Conservation (phyloP, 164 flowering plant genomes). For the Brasenia schreberi region DNA sequence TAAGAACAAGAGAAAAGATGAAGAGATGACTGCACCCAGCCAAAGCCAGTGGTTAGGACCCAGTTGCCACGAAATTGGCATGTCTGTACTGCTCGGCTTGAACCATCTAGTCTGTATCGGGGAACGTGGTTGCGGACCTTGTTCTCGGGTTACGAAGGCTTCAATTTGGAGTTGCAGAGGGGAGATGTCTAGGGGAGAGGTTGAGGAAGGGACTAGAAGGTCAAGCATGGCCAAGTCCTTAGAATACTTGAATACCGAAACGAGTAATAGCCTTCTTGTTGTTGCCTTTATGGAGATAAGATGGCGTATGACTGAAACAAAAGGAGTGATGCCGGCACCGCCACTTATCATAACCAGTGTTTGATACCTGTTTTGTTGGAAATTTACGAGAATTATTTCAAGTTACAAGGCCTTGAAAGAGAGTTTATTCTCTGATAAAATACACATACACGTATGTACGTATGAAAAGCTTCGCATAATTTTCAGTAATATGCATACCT, state of each 20-base stretch:
- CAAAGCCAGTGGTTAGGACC: slow-evolving; percentile 71
- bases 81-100: slow-evolving; percentile 40
- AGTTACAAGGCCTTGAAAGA: neutral
- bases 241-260: slow-evolving; percentile 46
- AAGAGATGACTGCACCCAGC: slow-evolving; percentile 52
- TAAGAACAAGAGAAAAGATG: slow-evolving; percentile 51
- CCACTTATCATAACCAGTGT: slow-evolving; percentile 71
- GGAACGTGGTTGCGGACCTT: slow-evolving; percentile 12
- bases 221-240: slow-evolving; percentile 56
- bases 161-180: slow-evolving; percentile 43
- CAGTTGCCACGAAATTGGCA: slow-evolving; percentile 36
- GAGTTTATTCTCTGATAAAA: neutral
- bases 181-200: slow-evolving; percentile 21
- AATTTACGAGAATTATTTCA: neutral
- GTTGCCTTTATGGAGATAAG: slow-evolving; percentile 23
- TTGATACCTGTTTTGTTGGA: slow-evolving; percentile 48
- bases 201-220: slow-evolving; percentile 48
- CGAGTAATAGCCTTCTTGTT: slow-evolving; percentile 22
- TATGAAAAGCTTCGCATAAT: neutral
- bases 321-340: slow-evolving; percentile 80
- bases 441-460: neutral
- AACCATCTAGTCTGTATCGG: slow-evolving; percentile 33
- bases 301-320: slow-evolving; percentile 61
- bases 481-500: slow-evolving; percentile 24
- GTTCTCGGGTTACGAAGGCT: slow-evolving; percentile 69